Base-by-base conservation (phyloP, 2,329 filamentous ascomycete species). In the Monilinia aucupariae region DNA sequence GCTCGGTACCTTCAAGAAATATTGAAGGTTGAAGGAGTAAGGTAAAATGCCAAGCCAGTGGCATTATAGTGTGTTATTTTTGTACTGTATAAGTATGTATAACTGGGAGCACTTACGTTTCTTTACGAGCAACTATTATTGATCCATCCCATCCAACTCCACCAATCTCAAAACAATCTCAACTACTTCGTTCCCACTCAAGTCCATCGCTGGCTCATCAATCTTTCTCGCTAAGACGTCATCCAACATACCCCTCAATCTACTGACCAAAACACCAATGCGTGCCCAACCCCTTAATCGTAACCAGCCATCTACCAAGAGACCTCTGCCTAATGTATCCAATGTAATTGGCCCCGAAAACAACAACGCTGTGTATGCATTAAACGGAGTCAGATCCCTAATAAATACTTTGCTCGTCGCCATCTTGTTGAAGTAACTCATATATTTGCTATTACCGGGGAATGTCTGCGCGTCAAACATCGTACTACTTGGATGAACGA, bases 281-380 rank as follows among this genome's bases (percentile, higher is more conserved):
- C 94, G 84, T 1, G 94, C 93, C 94, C 94, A 99, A 0, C 94
- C 94, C 30, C 91, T 83, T 39, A 99, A 78, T 43, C 84, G 75
- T 41, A 97, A 79, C 94, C 93, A 97, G 59, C 91, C 92, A 76
- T 97, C 94, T 4, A 99, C 90, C 3, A 97, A 79, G 22, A 99
- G 78, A 0, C 94, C 94, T 27, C 92, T 81, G 7, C 93, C 93
- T 50, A 92, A 79, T 0, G 92, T 96, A 76, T 97, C 94, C 3
- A 97, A 84, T 64, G 86, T 85, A 58, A 97, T 91, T 2, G 85
- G 81, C 0, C 94, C 94, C 0, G 88, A 89, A 76, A 99, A 97
- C 64, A 99, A 82, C 32, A 99, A 84, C 41, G 97, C 79, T 0
- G 89, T 89, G 74, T 93, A 97, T 0, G 89, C 86, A 71, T 96